These are phyloP conservation scores for Blastocystis sp. DNA, from an alignment of 352 stramenopile genomes.

Conservation along the genomic window DNA sequence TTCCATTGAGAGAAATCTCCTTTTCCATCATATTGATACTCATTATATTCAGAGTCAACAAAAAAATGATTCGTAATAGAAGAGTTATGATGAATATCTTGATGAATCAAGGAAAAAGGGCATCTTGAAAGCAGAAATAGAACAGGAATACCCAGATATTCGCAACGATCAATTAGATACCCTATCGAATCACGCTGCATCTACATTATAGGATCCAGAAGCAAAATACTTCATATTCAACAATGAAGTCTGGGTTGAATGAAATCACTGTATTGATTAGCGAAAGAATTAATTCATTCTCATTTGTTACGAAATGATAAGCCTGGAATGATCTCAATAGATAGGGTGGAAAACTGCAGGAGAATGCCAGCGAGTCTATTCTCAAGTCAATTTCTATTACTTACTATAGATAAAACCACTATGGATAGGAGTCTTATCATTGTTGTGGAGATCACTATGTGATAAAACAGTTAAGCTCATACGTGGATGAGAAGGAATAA, in stretches of 20 bases:
- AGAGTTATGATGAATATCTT: background rate
- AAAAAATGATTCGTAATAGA: background rate
- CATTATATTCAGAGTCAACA: background rate
- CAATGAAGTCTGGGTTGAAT: constrained; percentile 48
- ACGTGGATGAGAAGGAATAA: constrained; percentile 25
- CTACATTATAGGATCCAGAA: background rate
- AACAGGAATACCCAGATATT: constrained; percentile 25
- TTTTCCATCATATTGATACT: constrained; percentile 29
- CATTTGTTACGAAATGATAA: background rate
- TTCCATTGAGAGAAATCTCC: background rate
- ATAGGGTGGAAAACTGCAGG: background rate
- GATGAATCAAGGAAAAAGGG: constrained; percentile 5
- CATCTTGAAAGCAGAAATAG: constrained; percentile 15
- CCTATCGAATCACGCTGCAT: constrained; percentile 42
- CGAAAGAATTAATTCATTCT: background rate
- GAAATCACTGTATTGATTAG: constrained; percentile 34
- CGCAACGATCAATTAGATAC: constrained; percentile 43
- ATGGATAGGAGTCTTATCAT: constrained; percentile 32
- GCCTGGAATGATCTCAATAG: background rate
- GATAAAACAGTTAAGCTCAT: background rate
- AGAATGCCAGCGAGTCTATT: background rate
- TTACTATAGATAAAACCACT: constrained; percentile 22
- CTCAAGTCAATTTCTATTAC: too few relatives aligned
- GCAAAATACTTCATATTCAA: constrained; percentile 21
- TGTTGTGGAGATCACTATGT: constrained; percentile 34